A percentile compares a stretch with the other conserved stretches of the same genome.
phyloP scores from a whole-genome alignment of 345 rosid species.

The Physaria fendleri region DNA sequence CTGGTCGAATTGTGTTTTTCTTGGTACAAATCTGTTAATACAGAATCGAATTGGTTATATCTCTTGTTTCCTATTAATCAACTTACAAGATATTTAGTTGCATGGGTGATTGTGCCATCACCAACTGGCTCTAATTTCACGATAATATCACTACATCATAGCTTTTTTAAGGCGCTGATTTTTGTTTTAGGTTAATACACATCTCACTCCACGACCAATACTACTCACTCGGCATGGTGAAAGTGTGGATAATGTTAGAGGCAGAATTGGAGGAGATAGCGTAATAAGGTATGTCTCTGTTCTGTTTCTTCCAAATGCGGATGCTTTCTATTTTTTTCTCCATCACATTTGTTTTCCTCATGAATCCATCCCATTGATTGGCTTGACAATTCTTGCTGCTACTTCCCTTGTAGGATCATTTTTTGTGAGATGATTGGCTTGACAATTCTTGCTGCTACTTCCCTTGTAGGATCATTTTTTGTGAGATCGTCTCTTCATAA shows the following conservation, averaged over 20 bases:
- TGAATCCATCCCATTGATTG: constrained; percentile 3
- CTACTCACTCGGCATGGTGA: constrained; percentile 98
- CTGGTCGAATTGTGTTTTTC: constrained; percentile 97
- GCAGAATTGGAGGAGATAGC: constrained; percentile 94
- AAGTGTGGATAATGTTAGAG: constrained; percentile 93
- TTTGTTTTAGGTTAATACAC: constrained; percentile 73
- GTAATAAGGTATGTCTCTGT: constrained; percentile 53
- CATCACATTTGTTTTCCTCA: background rate
- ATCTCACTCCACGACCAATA: constrained; percentile 98
- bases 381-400: constrained; percentile 3
- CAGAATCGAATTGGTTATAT: background rate
- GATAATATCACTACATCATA: background rate
- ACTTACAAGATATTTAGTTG: constrained; percentile 11
- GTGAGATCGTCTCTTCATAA: background rate
- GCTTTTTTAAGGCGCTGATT: background rate
- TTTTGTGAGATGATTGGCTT: background rate
- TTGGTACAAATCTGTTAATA: constrained; percentile 46
- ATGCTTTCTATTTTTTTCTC: background rate
- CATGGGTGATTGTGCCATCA: background rate
- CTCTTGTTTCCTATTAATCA: constrained; percentile 3
- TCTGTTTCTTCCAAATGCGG: background rate
- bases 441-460: constrained; percentile 5
- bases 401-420: constrained; percentile 5
- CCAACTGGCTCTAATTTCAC: constrained; percentile 3
- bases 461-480: background rate